Evolutionary conservation across 2,329 filamentous ascomycete genomes (phyloP).

Genomic region (Penicillium freii): DNA sequence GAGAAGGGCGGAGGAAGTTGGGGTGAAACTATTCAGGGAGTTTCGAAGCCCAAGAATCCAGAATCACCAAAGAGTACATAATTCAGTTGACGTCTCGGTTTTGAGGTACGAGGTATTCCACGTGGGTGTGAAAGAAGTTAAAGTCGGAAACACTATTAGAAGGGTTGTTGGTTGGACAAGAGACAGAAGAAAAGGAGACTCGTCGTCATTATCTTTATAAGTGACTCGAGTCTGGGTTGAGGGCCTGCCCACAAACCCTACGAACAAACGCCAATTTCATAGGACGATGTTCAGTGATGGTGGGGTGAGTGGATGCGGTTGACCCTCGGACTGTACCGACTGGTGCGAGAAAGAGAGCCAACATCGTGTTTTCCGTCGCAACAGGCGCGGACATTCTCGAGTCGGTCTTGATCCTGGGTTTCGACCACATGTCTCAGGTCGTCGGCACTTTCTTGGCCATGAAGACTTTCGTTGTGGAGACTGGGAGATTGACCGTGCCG

Average conservation of each 20-base stretch:
- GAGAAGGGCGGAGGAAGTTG: background rate
- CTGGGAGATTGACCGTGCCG: constrained; percentile 39
- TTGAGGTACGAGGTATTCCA: background rate
- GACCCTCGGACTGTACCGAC: constrained; percentile 41
- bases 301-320: constrained; percentile 42
- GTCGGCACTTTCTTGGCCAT: constrained; percentile 70
- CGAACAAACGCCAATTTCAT: constrained; percentile 16
- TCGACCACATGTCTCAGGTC: constrained; percentile 79
- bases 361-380: constrained; percentile 89
- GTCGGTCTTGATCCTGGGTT: constrained; percentile 61
- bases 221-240: constrained; percentile 23
- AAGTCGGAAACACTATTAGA: constrained; percentile 4
- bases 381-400: constrained; percentile 95
- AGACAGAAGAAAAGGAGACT: constrained; percentile 21
- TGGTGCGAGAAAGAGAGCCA: constrained; percentile 42
- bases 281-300: constrained; percentile 18
- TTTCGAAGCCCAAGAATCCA: background rate
- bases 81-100: background rate
- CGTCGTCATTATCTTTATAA: constrained; percentile 22
- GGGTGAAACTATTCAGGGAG: background rate
- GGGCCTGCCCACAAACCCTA: constrained; percentile 27
- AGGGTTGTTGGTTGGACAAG: constrained; percentile 11
- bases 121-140: background rate
- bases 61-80: background rate
- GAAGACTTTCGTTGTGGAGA: constrained; percentile 41